Evolutionary conservation across 441 rosid species (phyloP).

Genomic region (Theobroma grandiflorum): DNA sequence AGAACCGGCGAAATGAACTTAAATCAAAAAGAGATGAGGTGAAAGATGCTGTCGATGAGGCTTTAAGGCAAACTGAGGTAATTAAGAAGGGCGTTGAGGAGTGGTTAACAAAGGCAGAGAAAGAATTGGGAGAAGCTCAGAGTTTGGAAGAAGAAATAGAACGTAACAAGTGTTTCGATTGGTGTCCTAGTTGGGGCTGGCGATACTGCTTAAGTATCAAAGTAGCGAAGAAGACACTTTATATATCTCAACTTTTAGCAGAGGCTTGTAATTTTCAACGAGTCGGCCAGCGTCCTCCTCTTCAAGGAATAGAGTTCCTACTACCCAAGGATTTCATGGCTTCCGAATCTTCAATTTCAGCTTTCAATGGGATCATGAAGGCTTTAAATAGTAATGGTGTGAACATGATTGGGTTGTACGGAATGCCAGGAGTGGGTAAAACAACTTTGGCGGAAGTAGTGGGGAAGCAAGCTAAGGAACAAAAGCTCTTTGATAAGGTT

Average conservation of each 20-base stretch:
- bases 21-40: too few relatives aligned
- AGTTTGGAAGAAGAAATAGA: neutral
- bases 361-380: neutral
- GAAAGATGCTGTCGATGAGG: too few relatives aligned
- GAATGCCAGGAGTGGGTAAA: constrained; percentile 37
- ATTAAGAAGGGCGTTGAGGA: too few relatives aligned
- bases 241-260: too few relatives aligned
- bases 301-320: neutral
- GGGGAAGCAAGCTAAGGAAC: neutral
- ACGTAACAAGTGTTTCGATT: neutral
- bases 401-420: constrained; percentile 20
- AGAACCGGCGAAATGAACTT: too few relatives aligned
- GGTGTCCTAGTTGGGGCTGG: constrained; percentile 13
- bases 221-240: neutral
- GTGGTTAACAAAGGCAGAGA: neutral
- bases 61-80: too few relatives aligned
- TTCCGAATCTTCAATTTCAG: neutral
- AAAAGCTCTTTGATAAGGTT: neutral
- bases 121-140: neutral
- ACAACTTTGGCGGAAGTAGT: constrained; percentile 27
- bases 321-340: neutral
- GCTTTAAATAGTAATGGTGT: neutral
- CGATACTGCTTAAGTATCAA: neutral
- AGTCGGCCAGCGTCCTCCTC: too few relatives aligned
- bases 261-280: too few relatives aligned